Base-by-base conservation (phyloP, 768 basidiomycete species). In the Hortiboletus campestris region DNA sequence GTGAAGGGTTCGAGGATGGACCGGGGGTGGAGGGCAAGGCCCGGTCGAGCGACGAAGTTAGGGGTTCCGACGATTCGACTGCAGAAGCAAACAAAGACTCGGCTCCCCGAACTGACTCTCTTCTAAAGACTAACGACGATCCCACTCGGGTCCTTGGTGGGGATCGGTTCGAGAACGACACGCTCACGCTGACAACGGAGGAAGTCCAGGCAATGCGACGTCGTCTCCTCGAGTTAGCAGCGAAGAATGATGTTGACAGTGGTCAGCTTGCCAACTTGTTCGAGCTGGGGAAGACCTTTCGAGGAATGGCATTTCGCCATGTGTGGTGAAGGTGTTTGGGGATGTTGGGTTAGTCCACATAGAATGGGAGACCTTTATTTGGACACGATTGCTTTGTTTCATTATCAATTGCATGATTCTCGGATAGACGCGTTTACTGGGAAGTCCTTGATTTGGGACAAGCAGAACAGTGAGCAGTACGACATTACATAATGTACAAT, bases 251-350 rank as follows among this genome's bases (percentile, higher is more conserved):
- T 20, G 35, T 35, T 11, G 54, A 45, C 6, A 10, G 48, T 34
- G 51, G 53, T 28, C 58, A 52, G 47, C 55, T 68, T 43, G 53
- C 62, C 32, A 45, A 47, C 53, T 29, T 57, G 46, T 70, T 69
- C 31, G 56, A 69, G 28, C 42, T 60, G 6, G 64, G 66, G 39
- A 64, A 57, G 54, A 48, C 51, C 1, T 68, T 53, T 53, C 53
- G 39, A 14, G 67, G 68, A 28, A 61, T 49, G 60, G 11, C 40
- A 4, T 69, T 69, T 51, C 62, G 59, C 10, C 68, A 66, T 20
- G 56, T 62, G 34, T 68, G 67, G 67, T 69, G 35, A 70, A 49
- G 22, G 25, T 2, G 40, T 32, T 35, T 28, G 14, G 14, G 20
- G 2, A 20, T n/a, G 34, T 46, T 39, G 6, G 6, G 17, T 36